Evolutionary conservation across 495 filamentous ascomycete genomes (phyloP).

Genomic region (Penicillium pancosmium): DNA sequence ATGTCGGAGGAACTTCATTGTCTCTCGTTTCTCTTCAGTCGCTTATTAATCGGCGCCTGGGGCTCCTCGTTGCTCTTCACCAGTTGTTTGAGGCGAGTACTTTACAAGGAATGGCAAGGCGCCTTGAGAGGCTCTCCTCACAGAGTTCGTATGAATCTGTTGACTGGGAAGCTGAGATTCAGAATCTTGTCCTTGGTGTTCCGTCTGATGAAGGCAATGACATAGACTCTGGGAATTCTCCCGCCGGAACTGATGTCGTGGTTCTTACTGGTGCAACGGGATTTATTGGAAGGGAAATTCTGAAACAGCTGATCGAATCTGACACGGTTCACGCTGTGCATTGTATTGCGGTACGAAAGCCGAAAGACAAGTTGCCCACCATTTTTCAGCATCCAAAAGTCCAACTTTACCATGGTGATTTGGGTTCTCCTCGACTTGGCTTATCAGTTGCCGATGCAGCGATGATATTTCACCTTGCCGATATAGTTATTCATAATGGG

Average conservation of each 20-base stretch:
- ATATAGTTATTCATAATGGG: conserved; percentile 56
- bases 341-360: conserved; percentile 36
- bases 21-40: conserved; percentile 35
- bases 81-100: conserved; percentile 41
- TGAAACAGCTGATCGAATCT: conserved; percentile 27
- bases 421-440: conserved; percentile 35
- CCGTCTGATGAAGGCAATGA: not conserved
- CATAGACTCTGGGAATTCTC: not conserved
- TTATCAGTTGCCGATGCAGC: conserved; percentile 28
- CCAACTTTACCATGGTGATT: conserved; percentile 40
- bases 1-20: conserved; percentile 42
- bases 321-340: conserved; percentile 25
- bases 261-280: conserved; percentile 41
- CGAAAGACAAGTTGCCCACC: not conserved
- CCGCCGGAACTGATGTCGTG: conserved; percentile 14
- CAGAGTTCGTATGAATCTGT: conserved; percentile 8
- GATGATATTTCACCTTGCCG: conserved; percentile 32
- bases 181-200: not conserved
- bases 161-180: conserved; percentile 29
- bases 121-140: conserved; percentile 9
- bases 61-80: conserved; percentile 24
- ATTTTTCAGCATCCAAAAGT: conserved; percentile 35
- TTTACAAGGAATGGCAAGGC: conserved; percentile 34
- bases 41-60: conserved; percentile 26
- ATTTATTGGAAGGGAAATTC: conserved; percentile 36